phyloP scores from a whole-genome alignment of 495 filamentous ascomycete species.

The Viridothelium virens region DNA sequence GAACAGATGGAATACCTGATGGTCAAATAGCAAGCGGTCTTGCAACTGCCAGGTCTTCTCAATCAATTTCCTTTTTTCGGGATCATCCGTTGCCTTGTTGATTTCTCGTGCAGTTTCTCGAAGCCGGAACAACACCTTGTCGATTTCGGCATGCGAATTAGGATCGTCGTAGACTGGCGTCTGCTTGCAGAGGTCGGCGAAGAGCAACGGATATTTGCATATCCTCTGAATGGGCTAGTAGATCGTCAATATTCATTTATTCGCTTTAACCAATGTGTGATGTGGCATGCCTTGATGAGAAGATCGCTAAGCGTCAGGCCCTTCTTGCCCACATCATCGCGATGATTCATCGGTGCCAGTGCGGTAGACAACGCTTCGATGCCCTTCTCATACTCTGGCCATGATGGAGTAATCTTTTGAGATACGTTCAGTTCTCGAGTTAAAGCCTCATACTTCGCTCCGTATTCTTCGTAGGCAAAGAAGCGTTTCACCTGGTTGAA shows the following conservation, averaged over 20 bases:
- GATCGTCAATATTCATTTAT: background rate
- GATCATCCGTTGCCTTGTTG: constrained; percentile 60
- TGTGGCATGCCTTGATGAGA: constrained; percentile 67
- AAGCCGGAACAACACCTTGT: constrained; percentile 62
- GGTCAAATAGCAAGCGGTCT: constrained; percentile 63
- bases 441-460: constrained; percentile 76
- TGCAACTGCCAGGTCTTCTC: constrained; percentile 73
- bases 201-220: constrained; percentile 85
- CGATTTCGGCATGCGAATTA: constrained; percentile 66
- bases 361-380: constrained; percentile 78
- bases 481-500: constrained; percentile 63
- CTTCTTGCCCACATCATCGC: constrained; percentile 56
- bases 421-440: constrained; percentile 63
- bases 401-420: constrained; percentile 62
- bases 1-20: constrained; percentile 48
- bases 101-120: constrained; percentile 65
- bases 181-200: constrained; percentile 69
- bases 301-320: constrained; percentile 76
- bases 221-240: constrained; percentile 83
- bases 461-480: constrained; percentile 55
- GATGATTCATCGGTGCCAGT: constrained; percentile 59
- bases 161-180: constrained; percentile 81
- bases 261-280: constrained; percentile 3
- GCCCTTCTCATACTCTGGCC: constrained; percentile 74
- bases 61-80: constrained; percentile 37